These are phyloP conservation scores for Teunomyces cretensis DNA, from an alignment of 805 yeast genomes.

Conservation along the genomic window DNA sequence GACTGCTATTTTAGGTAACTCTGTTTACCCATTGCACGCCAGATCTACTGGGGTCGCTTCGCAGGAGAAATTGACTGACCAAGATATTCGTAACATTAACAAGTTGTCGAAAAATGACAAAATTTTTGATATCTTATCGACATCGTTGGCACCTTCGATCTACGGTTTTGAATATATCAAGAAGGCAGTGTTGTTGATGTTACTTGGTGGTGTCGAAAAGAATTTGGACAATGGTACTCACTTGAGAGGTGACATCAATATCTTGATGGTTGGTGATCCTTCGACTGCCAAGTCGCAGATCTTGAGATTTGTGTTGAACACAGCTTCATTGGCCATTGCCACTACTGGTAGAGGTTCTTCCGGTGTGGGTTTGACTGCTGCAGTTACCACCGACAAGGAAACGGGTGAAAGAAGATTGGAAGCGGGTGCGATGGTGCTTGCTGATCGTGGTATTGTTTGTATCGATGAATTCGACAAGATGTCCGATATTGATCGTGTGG, in stretches of 20 bases:
- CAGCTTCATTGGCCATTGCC: conserved; percentile 94
- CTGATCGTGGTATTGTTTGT: conserved; percentile 96
- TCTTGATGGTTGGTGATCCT: conserved; percentile 97
- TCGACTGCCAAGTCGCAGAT: conserved; percentile 97
- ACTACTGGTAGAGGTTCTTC: conserved; percentile 99
- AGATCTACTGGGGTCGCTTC: conserved; percentile 83
- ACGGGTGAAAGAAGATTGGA: conserved; percentile 96
- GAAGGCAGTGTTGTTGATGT: conserved; percentile 84
- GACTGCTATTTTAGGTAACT: conserved; percentile 84
- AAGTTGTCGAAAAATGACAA: conserved; percentile 66
- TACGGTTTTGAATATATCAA: conserved; percentile 91
- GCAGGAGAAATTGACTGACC: conserved; percentile 65
- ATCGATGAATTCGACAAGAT: conserved; percentile 98
- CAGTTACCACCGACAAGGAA: conserved; percentile 93
- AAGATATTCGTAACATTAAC: conserved; percentile 84
- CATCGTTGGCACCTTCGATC: conserved; percentile 92
- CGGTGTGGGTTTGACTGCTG: conserved; percentile 99
- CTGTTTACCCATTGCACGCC: conserved; percentile 85
- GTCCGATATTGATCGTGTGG: conserved; percentile 95
- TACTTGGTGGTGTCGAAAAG: conserved; percentile 92
- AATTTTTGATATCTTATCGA: conserved; percentile 75
- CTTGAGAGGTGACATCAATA: conserved; percentile 95
- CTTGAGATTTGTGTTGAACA: conserved; percentile 88
- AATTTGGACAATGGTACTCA: conserved; percentile 94
- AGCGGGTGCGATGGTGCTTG: conserved; percentile 99